Base-by-base conservation (phyloP, 345 rosid genomes). In the Brassica incana region DNA sequence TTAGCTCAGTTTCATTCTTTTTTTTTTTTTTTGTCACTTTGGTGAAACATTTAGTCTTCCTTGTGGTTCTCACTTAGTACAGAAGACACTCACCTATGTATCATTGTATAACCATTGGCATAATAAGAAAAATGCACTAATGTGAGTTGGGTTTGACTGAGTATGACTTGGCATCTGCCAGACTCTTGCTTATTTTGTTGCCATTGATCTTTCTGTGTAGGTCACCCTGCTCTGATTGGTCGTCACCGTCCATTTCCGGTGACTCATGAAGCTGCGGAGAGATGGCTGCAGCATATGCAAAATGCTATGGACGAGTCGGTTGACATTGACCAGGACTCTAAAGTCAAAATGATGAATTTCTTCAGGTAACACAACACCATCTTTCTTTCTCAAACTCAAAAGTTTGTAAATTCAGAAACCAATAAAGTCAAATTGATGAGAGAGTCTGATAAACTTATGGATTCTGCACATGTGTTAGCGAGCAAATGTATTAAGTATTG, bases 201-300 rank as follows among this genome's bases (percentile, higher is more conserved):
- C 72, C n/a, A n/a, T 14, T 69, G 40, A 54, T 75, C 71, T 33
- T 33, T 56, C 12, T 75, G 18, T 67, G 80, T 82, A 92, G 98
- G 97, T 9, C 97, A 90, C 77, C 98, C 95, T 75, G 93, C 98
- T 14, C 80, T 94, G 68, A 92, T 94, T 0, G 97, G 85, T 8
- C 97, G 98, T 29, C 98, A 92, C 74, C 84, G 96, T 65, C 92
- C 94, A 66, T 94, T 92, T 77, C 96, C 97, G 0, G 96, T 94
- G 33, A 90, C 96, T 0, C 93, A 80, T 81, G 84, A 84, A 73
- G 97, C 97, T 78, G 97, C 95, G 2, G 97, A 87, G 78, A 89
- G 95, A 85, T 94, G 98, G 97, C 82, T 94, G 30, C 85, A 84
- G 45, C 95, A 89, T 79, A 92, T 94, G 98, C 90, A 92, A 77